These are phyloP conservation scores for Mycocentrospora acerina DNA, from an alignment of 2,329 filamentous ascomycete species.

Conservation along the genomic window DNA sequence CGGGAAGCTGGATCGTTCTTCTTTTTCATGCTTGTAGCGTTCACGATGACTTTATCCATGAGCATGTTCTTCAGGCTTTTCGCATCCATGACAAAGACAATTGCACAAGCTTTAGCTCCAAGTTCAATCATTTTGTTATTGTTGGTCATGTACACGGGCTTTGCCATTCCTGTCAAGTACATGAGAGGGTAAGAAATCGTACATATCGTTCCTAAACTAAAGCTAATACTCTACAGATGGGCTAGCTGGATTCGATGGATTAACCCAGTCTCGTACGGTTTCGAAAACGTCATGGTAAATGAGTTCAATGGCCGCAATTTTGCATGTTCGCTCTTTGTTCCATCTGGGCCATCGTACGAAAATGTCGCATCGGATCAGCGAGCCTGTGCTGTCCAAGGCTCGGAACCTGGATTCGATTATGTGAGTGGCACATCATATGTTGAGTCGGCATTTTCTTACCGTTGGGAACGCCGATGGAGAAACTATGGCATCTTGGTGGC, in stretches of 20 bases:
- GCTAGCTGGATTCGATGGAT: slow-evolving; percentile 62
- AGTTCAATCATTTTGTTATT: slow-evolving; percentile 59
- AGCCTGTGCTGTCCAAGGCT: slow-evolving; percentile 41
- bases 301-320: slow-evolving; percentile 50
- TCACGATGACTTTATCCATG: slow-evolving; percentile 67
- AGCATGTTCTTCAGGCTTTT: slow-evolving; percentile 81
- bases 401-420: slow-evolving; percentile 34
- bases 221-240: slow-evolving; percentile 22
- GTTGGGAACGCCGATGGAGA: slow-evolving; percentile 46
- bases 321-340: slow-evolving; percentile 38
- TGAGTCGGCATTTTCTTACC: slow-evolving; percentile 29
- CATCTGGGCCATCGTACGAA: slow-evolving; percentile 40
- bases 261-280: slow-evolving; percentile 74
- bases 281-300: slow-evolving; percentile 76
- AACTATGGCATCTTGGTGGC: slow-evolving; percentile 68
- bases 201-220: not conserved
- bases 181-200: slow-evolving; percentile 32
- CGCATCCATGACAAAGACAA: slow-evolving; percentile 68
- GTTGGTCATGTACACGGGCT: slow-evolving; percentile 66
- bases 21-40: slow-evolving; percentile 67
- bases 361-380: slow-evolving; percentile 24
- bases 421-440: slow-evolving; percentile 41
- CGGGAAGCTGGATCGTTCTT: slow-evolving; percentile 75
- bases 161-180: slow-evolving; percentile 65
- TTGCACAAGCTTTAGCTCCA: slow-evolving; percentile 57